These are phyloP conservation scores for Metschnikowia chrysomelidarum DNA, from an alignment of 805 yeast species.

Conservation along the genomic window DNA sequence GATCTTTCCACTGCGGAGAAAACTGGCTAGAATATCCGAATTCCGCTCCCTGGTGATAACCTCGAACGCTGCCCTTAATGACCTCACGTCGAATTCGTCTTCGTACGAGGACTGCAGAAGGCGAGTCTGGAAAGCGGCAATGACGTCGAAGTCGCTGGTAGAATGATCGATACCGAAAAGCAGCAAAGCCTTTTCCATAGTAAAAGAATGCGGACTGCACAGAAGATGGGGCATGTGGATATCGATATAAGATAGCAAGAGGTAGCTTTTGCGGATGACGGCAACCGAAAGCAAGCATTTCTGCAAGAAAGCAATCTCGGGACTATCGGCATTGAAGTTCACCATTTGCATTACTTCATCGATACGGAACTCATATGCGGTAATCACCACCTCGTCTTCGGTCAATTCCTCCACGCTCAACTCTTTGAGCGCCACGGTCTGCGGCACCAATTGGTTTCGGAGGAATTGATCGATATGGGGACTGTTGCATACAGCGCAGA, in stretches of 20 bases:
- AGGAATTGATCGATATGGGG: conserved; percentile 22
- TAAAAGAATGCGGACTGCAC: conserved; percentile 19
- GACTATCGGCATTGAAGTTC: conserved; percentile 29
- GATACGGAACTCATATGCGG: conserved; percentile 67
- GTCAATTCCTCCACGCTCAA: conserved; percentile 42
- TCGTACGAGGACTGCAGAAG: conserved; percentile 13
- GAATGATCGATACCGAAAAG: conserved; percentile 47
- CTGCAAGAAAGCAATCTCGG: conserved; percentile 40
- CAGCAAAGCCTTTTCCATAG: conserved; percentile 41
- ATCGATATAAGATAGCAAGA: conserved; percentile 55
- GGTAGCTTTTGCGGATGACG: conserved; percentile 51
- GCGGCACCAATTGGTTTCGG: conserved; percentile 34
- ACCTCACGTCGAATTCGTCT: conserved; percentile 47
- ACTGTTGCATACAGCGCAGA: conserved; percentile 29
- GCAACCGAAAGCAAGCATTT: conserved; percentile 66
- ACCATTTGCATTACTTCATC: conserved; percentile 46
- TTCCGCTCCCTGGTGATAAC: conserved; percentile 52
- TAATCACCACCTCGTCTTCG: conserved; percentile 62
- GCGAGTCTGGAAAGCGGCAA: conserved; percentile 49
- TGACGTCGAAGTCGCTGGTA: conserved; percentile 57
- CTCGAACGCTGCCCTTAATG: conserved; percentile 56
- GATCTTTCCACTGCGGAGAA: conserved; percentile 58
- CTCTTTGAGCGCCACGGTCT: conserved; percentile 33
- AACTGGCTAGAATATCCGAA: conserved; percentile 55
- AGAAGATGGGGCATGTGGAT: conserved; percentile 35